Conservation (phyloP, 106 monocot species). For the Posidonia australis region DNA sequence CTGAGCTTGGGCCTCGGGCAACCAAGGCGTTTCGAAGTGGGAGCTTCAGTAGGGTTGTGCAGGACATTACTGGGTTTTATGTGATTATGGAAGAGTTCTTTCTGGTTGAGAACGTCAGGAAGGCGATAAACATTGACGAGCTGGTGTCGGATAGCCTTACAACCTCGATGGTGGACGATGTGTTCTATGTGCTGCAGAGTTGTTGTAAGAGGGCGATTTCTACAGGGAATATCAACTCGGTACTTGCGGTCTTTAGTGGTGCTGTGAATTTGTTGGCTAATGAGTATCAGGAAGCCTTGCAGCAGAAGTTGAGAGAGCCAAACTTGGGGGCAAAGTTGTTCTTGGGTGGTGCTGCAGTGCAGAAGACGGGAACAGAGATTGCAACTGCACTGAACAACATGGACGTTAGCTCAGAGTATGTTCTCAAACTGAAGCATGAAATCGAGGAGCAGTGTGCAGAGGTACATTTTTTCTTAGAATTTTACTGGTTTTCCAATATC, state of each 20-base stretch:
- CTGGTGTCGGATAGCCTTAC: conserved; percentile 60
- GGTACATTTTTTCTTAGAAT: conserved; percentile 29
- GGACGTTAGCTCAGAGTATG: conserved; percentile 91
- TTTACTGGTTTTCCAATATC: neutral
- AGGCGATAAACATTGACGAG: conserved; percentile 89
- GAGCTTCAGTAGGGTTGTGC: conserved; percentile 64
- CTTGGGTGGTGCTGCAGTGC: conserved; percentile 63
- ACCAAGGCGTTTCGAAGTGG: conserved; percentile 68
- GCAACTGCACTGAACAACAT: conserved; percentile 89
- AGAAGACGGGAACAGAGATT: conserved; percentile 78
- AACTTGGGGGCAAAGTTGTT: conserved; percentile 85
- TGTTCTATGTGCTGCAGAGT: conserved; percentile 91
- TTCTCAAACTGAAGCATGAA: conserved; percentile 76
- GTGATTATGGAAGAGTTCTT: conserved; percentile 95
- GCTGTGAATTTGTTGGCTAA: conserved; percentile 63
- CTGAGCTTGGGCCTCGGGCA: conserved; percentile 55
- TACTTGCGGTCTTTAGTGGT: conserved; percentile 71
- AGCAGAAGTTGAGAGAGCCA: conserved; percentile 83
- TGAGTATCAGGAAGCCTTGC: conserved; percentile 91
- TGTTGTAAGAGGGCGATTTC: conserved; percentile 86
- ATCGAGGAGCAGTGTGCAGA: conserved; percentile 85
- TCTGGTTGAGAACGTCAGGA: conserved; percentile 99
- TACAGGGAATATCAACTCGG: conserved; percentile 75
- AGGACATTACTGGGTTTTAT: conserved; percentile 89
- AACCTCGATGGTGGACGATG: conserved; percentile 95